Evolutionary conservation across 768 basidiomycete species (phyloP), one percentile per base, ranked within the genome.

Genomic region (Infundibulicybe gibba): DNA sequence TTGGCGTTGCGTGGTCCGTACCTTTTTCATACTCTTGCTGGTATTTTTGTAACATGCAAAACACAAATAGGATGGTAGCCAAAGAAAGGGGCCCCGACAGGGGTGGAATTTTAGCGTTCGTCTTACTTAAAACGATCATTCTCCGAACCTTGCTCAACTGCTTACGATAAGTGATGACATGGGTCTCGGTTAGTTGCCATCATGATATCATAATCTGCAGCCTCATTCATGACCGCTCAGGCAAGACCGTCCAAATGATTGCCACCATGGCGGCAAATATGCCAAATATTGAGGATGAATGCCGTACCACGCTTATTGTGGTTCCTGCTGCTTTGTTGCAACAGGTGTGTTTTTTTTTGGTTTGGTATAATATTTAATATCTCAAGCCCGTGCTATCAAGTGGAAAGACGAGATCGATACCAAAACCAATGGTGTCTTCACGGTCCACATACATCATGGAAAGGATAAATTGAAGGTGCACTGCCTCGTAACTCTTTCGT

Each of bases 201-300:
- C 17, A 8, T 44, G 35, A 11, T 13, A 6, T 20, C 5, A 15
- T 20, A 14, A 32, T 57, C 41, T 25, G 8, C 21, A 17, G 13
- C 17, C 50, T 48, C 42, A 46, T 38, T 41, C 34, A 17, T 32
- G 16, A 25, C 8, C 40, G 6, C 20, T 10, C 41, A 77, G 79
- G 81, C 3, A 86, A 88, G 66, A 87, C 85, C 6, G 80, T 88
- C 1, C 85, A 88, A 58, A 84, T 85, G 79, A 88, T 91, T 40
- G 88, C 88, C 3, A 79, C 81, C 0, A 89, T 91, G 80, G 79
- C 75, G 15, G 73, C 73, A 57, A 87, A 90, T 54, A 71, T 72
- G 55, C 81, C 87, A 0, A 58, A 58, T 0, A 54, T 60, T 0
- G 67, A 77, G 21, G 76, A 78, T 14, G 62, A 70, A 14, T 52